Evolutionary conservation across 1,284 basidiomycete species (phyloP).

Genomic region (Austroboletus niveus): DNA sequence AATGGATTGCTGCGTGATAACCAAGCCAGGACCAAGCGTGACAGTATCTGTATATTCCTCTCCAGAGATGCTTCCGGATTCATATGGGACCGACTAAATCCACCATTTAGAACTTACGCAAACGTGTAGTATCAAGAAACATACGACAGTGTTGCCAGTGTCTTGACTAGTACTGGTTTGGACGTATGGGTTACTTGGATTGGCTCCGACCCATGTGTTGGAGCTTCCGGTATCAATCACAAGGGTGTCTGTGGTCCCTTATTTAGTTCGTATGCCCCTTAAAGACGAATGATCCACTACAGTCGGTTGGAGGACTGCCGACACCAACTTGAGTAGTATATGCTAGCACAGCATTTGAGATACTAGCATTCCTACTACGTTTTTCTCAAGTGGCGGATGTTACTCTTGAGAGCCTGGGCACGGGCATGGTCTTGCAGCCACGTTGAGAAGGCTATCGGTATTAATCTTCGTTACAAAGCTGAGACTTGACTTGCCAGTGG

Average conservation of each 20-base stretch:
- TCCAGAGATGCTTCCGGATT: slow-evolving; percentile 51
- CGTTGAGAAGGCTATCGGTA: too few species aligned
- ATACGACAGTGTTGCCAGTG: slow-evolving; percentile 42
- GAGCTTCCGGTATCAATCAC: slow-evolving; percentile 36
- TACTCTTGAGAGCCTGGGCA: too few species aligned
- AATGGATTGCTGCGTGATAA: slow-evolving; percentile 50
- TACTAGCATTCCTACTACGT: too few species aligned
- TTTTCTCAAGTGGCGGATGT: too few species aligned
- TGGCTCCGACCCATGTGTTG: slow-evolving; percentile 40
- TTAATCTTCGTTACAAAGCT: too few species aligned
- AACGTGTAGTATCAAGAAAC: neutral
- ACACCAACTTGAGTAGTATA: too few species aligned
- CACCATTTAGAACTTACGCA: neutral
- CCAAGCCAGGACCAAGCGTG: slow-evolving; percentile 40
- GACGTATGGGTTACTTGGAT: slow-evolving; percentile 32
- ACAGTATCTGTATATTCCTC: slow-evolving; percentile 52
- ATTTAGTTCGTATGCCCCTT: too few species aligned
- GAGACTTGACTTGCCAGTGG: too few species aligned
- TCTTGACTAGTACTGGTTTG: slow-evolving; percentile 42
- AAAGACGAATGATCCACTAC: too few species aligned
- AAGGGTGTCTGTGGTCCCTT: slow-evolving; percentile 16
- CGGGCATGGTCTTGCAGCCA: too few species aligned
- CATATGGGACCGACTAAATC: slow-evolving; percentile 44
- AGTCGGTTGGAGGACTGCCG: too few species aligned
- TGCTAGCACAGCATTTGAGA: too few species aligned